Conservation (phyloP, 257 asterid species). For the Penstemon newberryi region DNA sequence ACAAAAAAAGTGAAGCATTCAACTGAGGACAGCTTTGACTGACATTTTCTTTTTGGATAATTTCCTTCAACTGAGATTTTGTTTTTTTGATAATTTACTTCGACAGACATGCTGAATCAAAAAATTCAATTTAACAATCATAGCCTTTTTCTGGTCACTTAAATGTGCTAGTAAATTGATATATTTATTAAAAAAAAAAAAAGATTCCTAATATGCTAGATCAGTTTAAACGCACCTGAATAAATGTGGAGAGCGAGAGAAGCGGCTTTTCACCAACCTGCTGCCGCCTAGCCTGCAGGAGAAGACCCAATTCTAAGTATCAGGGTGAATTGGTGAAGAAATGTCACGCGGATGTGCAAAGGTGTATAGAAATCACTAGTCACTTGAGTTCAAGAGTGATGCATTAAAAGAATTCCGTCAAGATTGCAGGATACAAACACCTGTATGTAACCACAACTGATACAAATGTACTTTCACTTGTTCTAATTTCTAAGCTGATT, state of each 20-base stretch:
- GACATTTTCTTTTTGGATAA: neutral
- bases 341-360: constrained; percentile 22
- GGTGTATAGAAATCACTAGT: constrained; percentile 16
- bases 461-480: too few relatives aligned
- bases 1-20: constrained; percentile 13
- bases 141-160: neutral
- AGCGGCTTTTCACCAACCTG: constrained; percentile 89
- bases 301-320: constrained; percentile 24
- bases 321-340: constrained; percentile 4
- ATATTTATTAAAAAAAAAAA: constrained; percentile 18
- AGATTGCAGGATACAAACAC: constrained; percentile 13
- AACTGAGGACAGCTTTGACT: neutral
- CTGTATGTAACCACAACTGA: neutral
- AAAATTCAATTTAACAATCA: neutral
- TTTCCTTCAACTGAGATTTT: too few relatives aligned
- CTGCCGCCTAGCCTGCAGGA: constrained; percentile 69
- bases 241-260: constrained; percentile 67
- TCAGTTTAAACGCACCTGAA: constrained; percentile 56
- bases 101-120: neutral
- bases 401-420: constrained; percentile 11
- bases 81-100: neutral
- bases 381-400: constrained; percentile 19
- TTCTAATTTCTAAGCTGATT: too few relatives aligned
- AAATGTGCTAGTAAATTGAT: constrained; percentile 12
- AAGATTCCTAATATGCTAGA: constrained; percentile 22